Evolutionary conservation across 495 filamentous ascomycete genomes (phyloP), one percentile per base, ranked within the genome.

Genomic region (Venustampulla echinocandica): DNA sequence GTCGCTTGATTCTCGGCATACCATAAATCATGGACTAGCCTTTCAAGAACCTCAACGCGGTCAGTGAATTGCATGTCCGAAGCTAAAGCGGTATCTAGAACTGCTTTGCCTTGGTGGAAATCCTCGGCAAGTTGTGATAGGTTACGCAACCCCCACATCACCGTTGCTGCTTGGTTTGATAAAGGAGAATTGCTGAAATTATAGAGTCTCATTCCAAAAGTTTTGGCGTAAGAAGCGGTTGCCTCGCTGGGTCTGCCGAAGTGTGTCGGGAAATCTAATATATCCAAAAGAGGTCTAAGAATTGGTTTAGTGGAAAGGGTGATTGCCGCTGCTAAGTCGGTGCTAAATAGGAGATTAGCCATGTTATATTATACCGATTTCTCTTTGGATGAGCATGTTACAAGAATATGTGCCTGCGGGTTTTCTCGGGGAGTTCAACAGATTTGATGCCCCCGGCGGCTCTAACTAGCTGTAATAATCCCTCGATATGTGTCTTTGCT

Each of bases 21-120:
- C 53, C 53, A 56, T 0, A 52, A 34, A 20, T 3, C 11, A 37
- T 44, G 47, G 3, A 52, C 53, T 7, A 40, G 25, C 15, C 53
- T 24, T 42, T 56, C 53, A 1, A 56, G 34, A 9, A 56, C 53
- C 48, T 56, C 53, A 2, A 56, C 48, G 14, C 49, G 47, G 20
- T 56, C 53, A 1, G 37, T 47, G 25, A 47, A 56, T n/a, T 51
- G 47, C 5, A 52, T 33, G 36, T 51, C 47, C 14, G 28, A 21
- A 11, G 35, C 18, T 13, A 28, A 35, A 15, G 23, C 4, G 1
- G 47, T 46, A 9, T 56, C 53, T 14, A 35, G 11, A 23, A 4
- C 15, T 15, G 10, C 44, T 40, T 10, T 34, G 13, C 39, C 38
- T n/a, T 15, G 20, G 25, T 49, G 47, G 10, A 55, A 43, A 37